These are phyloP conservation scores for Heterobasidion irregulare DNA, from an alignment of 1,284 basidiomycete genomes.

Conservation along the genomic window DNA sequence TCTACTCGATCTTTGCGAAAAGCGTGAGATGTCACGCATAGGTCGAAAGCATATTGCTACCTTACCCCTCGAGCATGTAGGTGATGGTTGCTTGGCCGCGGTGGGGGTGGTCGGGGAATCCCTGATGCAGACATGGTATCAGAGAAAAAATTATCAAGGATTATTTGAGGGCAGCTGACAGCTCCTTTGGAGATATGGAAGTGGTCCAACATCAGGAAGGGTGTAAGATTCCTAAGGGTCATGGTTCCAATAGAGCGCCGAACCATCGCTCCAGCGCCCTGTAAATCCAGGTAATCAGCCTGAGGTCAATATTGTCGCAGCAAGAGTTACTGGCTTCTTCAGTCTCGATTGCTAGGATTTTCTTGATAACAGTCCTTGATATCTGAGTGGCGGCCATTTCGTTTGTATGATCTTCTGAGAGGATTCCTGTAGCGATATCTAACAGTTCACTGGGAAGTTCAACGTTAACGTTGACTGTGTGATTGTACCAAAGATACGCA, in stretches of 20 bases:
- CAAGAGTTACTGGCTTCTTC: conserved; percentile 52
- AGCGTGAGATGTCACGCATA: background rate
- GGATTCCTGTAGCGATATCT: background rate
- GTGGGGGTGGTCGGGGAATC: conserved; percentile 84
- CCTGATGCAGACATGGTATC: conserved; percentile 22
- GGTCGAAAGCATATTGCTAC: background rate
- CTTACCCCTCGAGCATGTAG: conserved; percentile 80
- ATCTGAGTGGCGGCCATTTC: conserved; percentile 21
- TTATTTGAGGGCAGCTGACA: conserved; percentile 28
- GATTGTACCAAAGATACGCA: background rate
- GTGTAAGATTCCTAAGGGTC: conserved; percentile 74
- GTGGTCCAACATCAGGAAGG: conserved; percentile 87
- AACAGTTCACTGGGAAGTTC: background rate
- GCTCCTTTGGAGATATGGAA: conserved; percentile 60
- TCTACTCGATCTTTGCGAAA: conserved; percentile 41
- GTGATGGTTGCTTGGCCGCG: conserved; percentile 85
- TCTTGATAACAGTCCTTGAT: conserved; percentile 69
- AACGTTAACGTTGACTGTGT: background rate
- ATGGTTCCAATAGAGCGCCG: conserved; percentile 81
- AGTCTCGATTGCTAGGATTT: conserved; percentile 73
- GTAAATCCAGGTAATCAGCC: background rate
- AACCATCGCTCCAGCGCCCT: conserved; percentile 87
- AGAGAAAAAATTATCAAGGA: background rate
- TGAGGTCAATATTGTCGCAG: background rate
- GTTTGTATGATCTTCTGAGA: conserved; percentile 1